A percentile compares a stretch with the other conserved stretches of the same genome.
These are phyloP conservation scores for Globisporangium orthogonon DNA, from an alignment of 352 stramenopile genomes.

Conservation along the genomic window DNA sequence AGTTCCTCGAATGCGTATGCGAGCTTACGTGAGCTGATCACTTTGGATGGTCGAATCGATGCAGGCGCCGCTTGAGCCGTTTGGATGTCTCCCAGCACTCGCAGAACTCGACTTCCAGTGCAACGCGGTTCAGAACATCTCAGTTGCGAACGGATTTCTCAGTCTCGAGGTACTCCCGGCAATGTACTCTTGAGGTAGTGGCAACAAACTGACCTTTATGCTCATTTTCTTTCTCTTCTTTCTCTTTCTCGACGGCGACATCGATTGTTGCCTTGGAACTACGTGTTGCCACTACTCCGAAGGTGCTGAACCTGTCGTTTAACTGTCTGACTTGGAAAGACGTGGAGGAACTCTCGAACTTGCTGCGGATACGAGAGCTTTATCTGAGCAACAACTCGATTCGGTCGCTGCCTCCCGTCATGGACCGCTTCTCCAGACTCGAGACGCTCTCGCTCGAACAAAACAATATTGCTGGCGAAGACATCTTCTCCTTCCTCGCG, in stretches of 20 bases:
- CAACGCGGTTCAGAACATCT: slow-evolving; percentile 53
- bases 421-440: slow-evolving; percentile 69
- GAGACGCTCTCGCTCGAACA: slow-evolving; percentile 76
- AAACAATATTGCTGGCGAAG: slow-evolving; percentile 59
- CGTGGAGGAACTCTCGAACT: slow-evolving; percentile 58
- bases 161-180: slow-evolving; percentile 39
- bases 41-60: background rate
- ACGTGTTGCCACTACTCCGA: background rate
- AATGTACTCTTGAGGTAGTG: background rate
- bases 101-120: slow-evolving; percentile 77
- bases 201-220: background rate
- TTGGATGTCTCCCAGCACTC: slow-evolving; percentile 55
- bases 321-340: slow-evolving; percentile 64
- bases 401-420: slow-evolving; percentile 55
- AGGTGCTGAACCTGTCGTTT: slow-evolving; percentile 76
- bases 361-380: slow-evolving; percentile 73
- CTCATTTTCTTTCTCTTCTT: too few species aligned
- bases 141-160: slow-evolving; percentile 46
- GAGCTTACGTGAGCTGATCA: background rate
- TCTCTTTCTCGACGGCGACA: too few species aligned
- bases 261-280: too few species aligned
- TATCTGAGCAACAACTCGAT: slow-evolving; percentile 75
- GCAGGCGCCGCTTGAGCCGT: slow-evolving; percentile 54
- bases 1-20: background rate
- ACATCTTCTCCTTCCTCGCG: slow-evolving; percentile 65